Evolutionary conservation across 495 filamentous ascomycete species (phyloP), one percentile per base, ranked within the genome.

Genomic region (Oidiodendron maius): DNA sequence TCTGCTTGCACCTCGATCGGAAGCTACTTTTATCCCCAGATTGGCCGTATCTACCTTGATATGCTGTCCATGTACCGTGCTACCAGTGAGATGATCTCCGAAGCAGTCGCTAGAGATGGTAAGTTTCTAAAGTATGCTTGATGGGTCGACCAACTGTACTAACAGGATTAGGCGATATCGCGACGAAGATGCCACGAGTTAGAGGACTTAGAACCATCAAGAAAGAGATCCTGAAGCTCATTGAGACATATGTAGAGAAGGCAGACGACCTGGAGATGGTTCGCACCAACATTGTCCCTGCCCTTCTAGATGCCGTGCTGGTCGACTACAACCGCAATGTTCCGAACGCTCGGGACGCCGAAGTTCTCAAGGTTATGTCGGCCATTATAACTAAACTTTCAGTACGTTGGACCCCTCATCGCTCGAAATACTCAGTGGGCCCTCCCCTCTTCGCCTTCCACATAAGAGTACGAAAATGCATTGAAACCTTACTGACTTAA

Each of bases 21-120:
- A 21, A 82, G 84, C 45, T 97, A 96, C 70, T 99, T 99, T 69
- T 96, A 93, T 61, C 91, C 93, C n/a, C 93, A 99, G 63, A 95
- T 99, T 60, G 94, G 91, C 39, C 83, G 91, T 21, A 95, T 99
- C 53, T 99, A 96, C 58, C 81, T 91, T 61, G 94, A 99, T 63
- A 97, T 99, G 94, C 71, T 99, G 37, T 89, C 89, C 53, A 97
- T 99, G 93, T 99, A 96, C 60, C 83, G 89, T 40, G 90, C 91
- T 24, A 89, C 89, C n/a, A 96, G 90, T 59, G 77, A 88, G 61
- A 81, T 99, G 55, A 96, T 99, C 53, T 96, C 93, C 23, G 86
- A 91, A 60, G 83, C 87, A 51, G 87, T 99, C 32, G 80, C 80
- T 37, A 79, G 81, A 58, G 89, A 96, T 50, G 93, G 91, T 91